A percentile compares a stretch with the other conserved stretches of the same genome.
Evolutionary conservation across 176 grass and related monocot genomes (phyloP).

Genomic region (Carex scoparia): DNA sequence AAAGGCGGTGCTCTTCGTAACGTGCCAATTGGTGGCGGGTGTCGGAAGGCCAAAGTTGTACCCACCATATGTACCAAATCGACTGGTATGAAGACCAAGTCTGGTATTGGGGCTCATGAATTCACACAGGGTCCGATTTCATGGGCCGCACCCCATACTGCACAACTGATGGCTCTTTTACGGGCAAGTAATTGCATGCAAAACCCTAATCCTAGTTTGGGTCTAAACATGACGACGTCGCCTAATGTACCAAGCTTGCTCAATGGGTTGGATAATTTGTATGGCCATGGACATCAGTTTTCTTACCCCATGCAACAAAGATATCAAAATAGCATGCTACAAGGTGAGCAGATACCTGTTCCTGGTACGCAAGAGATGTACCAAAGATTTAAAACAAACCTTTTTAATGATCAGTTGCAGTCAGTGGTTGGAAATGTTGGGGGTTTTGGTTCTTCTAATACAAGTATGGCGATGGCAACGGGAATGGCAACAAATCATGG

Average conservation of each 20-base stretch:
- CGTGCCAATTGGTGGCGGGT: constrained; percentile 37
- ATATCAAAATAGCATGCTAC: constrained; percentile 15
- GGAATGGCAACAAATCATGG: constrained; percentile 3
- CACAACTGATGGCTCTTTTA: constrained; percentile 16
- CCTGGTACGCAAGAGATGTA: constrained; percentile 6
- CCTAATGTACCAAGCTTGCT: constrained; percentile 16
- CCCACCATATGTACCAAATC: constrained; percentile 23
- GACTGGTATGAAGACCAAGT: background rate
- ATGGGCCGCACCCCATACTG: constrained; percentile 22
- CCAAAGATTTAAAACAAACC: constrained; percentile 20
- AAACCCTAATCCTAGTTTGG: constrained; percentile 20
- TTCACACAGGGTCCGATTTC: constrained; percentile 4
- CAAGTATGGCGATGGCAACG: constrained; percentile 1
- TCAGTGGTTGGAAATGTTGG: constrained; percentile 14
- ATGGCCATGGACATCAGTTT: constrained; percentile 13
- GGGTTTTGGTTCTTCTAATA: background rate
- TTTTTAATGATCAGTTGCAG: constrained; percentile 25
- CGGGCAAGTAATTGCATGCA: constrained; percentile 21
- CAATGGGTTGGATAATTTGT: constrained; percentile 17
- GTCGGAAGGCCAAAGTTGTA: constrained; percentile 36
- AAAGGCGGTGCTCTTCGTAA: constrained; percentile 41
- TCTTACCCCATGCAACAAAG: constrained; percentile 19
- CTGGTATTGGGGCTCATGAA: constrained; percentile 2
- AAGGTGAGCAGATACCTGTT: background rate
- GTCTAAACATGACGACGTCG: background rate